A percentile compares a stretch with the other conserved stretches of the same genome.
These are phyloP conservation scores for Nicotiana benthamiana DNA, from an alignment of 257 asterid species.

Conservation along the genomic window DNA sequence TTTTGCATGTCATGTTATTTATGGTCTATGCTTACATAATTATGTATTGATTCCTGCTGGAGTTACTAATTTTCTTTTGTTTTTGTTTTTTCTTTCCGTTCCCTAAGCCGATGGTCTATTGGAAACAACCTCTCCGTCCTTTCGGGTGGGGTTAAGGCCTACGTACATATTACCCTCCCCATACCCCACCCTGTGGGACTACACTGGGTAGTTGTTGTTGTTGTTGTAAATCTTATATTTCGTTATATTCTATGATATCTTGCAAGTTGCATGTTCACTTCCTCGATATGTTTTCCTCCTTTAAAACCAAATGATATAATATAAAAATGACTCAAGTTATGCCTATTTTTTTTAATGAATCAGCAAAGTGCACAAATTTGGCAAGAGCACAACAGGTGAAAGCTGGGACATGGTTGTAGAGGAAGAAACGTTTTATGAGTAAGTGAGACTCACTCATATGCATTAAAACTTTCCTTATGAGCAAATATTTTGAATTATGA, in stretches of 20 bases:
- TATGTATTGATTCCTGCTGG: no score
- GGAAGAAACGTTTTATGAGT: conserved; percentile 92
- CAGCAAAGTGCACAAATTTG: conserved; percentile 98
- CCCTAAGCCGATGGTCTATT: no score
- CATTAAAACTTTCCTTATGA: not conserved
- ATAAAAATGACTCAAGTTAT: not conserved
- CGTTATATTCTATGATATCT: not conserved
- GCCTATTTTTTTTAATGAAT: not conserved
- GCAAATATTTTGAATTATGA: not conserved
- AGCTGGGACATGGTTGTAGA: conserved; percentile 97
- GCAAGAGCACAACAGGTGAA: conserved; percentile 93
- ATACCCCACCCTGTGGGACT: no score
- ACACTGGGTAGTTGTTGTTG: no score
- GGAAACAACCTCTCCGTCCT: no score
- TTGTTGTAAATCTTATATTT: not conserved
- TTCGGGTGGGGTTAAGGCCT: no score
- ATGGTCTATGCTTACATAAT: no score
- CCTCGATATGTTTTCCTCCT: not conserved
- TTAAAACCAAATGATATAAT: not conserved
- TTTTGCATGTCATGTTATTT: no score
- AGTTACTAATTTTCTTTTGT: no score
- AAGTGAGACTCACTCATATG: conserved; percentile 15
- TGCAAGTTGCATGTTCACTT: not conserved
- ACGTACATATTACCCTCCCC: no score
- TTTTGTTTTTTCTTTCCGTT: no score